Conservation (phyloP, 2,329 filamentous ascomycete genomes). For the Chrysosphaeria jannelii region DNA sequence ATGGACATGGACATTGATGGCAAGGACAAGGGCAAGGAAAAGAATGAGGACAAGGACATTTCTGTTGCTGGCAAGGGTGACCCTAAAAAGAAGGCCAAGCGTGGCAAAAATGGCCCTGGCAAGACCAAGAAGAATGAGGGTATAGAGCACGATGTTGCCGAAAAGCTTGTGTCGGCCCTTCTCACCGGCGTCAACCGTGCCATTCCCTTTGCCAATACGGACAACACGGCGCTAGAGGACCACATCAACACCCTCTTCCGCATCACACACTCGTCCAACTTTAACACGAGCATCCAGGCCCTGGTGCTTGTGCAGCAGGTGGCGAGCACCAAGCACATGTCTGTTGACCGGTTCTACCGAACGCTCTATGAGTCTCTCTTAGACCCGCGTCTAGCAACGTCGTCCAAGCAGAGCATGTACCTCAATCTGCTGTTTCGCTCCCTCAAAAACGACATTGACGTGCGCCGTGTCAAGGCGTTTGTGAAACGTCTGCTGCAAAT, state of each 20-base stretch:
- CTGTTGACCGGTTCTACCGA: slow-evolving; percentile 74
- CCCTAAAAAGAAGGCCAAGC: neutral
- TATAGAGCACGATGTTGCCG: slow-evolving; percentile 38
- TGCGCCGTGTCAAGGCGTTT: slow-evolving; percentile 82
- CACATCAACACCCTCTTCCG: slow-evolving; percentile 86
- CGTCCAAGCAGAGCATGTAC: slow-evolving; percentile 87
- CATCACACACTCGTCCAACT: slow-evolving; percentile 92
- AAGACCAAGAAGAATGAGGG: slow-evolving; percentile 8
- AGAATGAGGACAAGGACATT: slow-evolving; percentile 4
- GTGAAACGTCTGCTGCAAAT: slow-evolving; percentile 79
- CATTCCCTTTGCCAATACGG: slow-evolving; percentile 67
- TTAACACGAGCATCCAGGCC: slow-evolving; percentile 93
- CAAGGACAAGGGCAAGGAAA: slow-evolving; percentile 6
- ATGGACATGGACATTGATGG: slow-evolving; percentile 12
- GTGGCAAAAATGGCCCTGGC: slow-evolving; percentile 4
- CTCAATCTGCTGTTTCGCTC: slow-evolving; percentile 74
- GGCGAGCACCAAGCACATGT: slow-evolving; percentile 47
- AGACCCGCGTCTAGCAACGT: slow-evolving; percentile 62
- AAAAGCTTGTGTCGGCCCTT: slow-evolving; percentile 78
- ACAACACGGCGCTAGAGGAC: slow-evolving; percentile 51
- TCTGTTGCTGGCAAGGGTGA: too few relatives aligned
- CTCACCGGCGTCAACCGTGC: slow-evolving; percentile 87
- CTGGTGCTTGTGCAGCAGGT: slow-evolving; percentile 87
- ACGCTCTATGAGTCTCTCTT: slow-evolving; percentile 86
- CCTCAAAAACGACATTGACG: slow-evolving; percentile 68